These are phyloP conservation scores for Aspergillus neotritici DNA, from an alignment of 2,329 filamentous ascomycete species.

Conservation along the genomic window DNA sequence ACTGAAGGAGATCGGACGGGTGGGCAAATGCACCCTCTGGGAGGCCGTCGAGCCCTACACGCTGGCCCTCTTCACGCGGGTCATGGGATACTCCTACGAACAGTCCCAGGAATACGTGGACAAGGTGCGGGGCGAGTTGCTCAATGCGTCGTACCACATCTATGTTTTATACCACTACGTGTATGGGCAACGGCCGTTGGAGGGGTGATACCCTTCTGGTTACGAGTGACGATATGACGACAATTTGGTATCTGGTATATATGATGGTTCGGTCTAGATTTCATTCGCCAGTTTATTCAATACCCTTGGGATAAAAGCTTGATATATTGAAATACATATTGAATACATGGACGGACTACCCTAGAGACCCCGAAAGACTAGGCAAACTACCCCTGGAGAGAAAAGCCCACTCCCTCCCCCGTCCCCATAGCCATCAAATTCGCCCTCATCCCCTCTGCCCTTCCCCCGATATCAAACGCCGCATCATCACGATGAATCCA, in stretches of 20 bases:
- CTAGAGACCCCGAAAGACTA: no score
- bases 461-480: constrained; percentile 32
- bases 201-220: constrained; percentile 4
- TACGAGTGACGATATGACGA: not conserved
- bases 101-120: constrained; percentile 27
- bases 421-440: constrained; percentile 43
- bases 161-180: constrained; percentile 29
- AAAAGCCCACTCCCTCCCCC: constrained; percentile 42
- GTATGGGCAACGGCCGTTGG: constrained; percentile 27
- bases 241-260: constrained; percentile 7
- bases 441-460: constrained; percentile 41
- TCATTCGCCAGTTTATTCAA: not conserved
- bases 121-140: constrained; percentile 23
- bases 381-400: constrained; percentile 32
- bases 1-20: constrained; percentile 31
- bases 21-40: constrained; percentile 25
- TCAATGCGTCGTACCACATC: constrained; percentile 21
- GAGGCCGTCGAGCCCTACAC: constrained; percentile 36
- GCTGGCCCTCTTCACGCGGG: constrained; percentile 34
- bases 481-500: constrained; percentile 42
- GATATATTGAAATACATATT: no score
- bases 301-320: not conserved
- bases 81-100: constrained; percentile 29
- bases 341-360: no score
- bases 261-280: constrained; percentile 2